phyloP scores from a whole-genome alignment of 768 basidiomycete species.

The Lanmaoa rubissima region DNA sequence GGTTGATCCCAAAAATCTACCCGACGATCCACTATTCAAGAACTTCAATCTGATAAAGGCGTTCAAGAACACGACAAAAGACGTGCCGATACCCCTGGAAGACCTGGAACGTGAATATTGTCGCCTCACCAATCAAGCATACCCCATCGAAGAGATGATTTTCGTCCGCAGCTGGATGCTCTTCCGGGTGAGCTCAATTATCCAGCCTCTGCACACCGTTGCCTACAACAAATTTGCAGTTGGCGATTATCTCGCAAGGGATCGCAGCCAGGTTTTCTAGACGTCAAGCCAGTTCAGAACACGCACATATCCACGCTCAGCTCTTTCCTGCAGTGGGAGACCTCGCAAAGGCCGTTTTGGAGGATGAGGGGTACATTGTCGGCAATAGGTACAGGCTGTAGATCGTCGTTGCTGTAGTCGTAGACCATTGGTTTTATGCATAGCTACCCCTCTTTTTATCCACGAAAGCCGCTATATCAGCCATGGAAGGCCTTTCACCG shows the following conservation, averaged over 20 bases:
- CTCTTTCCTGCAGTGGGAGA: constrained; percentile 63
- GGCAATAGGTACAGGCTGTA: constrained; percentile 28
- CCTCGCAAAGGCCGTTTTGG: constrained; percentile 57
- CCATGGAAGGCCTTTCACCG: constrained; percentile 13
- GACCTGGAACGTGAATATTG: constrained; percentile 84
- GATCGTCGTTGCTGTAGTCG: background rate
- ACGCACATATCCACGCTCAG: constrained; percentile 46
- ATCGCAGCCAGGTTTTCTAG: constrained; percentile 85
- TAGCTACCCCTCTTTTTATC: constrained; percentile 20
- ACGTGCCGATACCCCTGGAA: constrained; percentile 63
- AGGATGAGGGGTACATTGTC: constrained; percentile 46
- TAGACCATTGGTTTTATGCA: background rate
- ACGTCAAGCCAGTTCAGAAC: constrained; percentile 87
- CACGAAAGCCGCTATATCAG: constrained; percentile 15
- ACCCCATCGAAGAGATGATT: constrained; percentile 75
- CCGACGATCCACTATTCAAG: constrained; percentile 19
- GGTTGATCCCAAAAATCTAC: constrained; percentile 45
- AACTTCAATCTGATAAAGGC: constrained; percentile 41
- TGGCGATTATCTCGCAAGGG: constrained; percentile 83
- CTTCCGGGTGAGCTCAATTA: constrained; percentile 55
- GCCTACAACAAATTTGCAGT: constrained; percentile 35
- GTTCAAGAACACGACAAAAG: constrained; percentile 58
- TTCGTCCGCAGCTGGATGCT: constrained; percentile 87
- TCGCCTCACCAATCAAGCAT: constrained; percentile 56
- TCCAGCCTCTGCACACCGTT: background rate